phyloP scores from a whole-genome alignment of 2,329 filamentous ascomycete genomes.

The Plenodomus biglobosus region DNA sequence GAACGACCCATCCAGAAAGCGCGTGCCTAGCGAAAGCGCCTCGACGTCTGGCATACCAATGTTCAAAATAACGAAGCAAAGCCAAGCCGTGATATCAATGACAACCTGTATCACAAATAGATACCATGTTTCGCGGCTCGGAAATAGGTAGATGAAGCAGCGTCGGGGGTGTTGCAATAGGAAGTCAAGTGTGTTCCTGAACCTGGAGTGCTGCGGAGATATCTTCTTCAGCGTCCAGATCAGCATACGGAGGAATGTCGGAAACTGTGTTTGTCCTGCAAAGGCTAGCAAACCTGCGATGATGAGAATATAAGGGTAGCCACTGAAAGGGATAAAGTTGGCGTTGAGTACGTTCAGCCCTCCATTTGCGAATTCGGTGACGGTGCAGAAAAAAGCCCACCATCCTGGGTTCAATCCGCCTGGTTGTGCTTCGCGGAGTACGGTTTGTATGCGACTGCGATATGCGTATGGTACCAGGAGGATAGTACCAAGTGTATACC shows the following conservation, averaged over 20 bases:
- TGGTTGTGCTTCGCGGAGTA: slow-evolving; percentile 43
- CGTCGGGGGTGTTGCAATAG: slow-evolving; percentile 64
- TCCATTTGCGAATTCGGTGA: slow-evolving; percentile 57
- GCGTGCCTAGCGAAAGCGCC: slow-evolving; percentile 54
- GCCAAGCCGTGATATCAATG: slow-evolving; percentile 66
- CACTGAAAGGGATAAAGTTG: slow-evolving; percentile 63
- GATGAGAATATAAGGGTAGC: slow-evolving; percentile 49
- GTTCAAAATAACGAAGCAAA: slow-evolving; percentile 66
- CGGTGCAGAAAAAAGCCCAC: slow-evolving; percentile 46
- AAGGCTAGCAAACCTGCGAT: slow-evolving; percentile 54
- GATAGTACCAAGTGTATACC: slow-evolving; percentile 49
- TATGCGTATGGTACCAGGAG: slow-evolving; percentile 52
- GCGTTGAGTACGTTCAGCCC: slow-evolving; percentile 59
- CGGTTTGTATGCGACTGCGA: slow-evolving; percentile 44
- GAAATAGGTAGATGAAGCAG: slow-evolving; percentile 67
- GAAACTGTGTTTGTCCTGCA: slow-evolving; percentile 60
- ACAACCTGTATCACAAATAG: slow-evolving; percentile 62
- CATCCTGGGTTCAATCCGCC: slow-evolving; percentile 35
- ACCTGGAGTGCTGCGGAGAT: slow-evolving; percentile 43
- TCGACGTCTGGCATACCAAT: slow-evolving; percentile 61
- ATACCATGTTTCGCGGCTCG: slow-evolving; percentile 65
- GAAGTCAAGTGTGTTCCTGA: slow-evolving; percentile 56
- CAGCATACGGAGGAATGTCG: slow-evolving; percentile 58
- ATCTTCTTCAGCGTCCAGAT: slow-evolving; percentile 60
- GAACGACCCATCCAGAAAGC: slow-evolving; percentile 66